Conservation (phyloP, 306 rosid species). For the Cajanus cajan region DNA sequence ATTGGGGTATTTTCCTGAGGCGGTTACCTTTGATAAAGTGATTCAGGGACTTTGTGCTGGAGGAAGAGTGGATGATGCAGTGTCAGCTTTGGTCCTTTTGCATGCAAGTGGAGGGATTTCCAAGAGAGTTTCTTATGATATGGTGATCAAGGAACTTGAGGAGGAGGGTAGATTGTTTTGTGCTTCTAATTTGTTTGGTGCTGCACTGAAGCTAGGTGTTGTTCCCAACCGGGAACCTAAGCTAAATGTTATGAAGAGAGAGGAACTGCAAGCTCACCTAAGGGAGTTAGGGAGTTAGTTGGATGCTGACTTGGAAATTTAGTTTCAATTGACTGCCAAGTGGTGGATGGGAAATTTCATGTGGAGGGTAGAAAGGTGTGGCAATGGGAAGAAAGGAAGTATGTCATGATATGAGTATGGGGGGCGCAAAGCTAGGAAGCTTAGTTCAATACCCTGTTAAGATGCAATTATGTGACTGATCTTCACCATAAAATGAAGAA, state of each 20-base stretch:
- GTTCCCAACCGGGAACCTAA: constrained; percentile 34
- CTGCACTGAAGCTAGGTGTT: constrained; percentile 65
- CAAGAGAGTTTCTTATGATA: constrained; percentile 31
- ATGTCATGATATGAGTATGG: neutral
- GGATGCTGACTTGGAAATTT: neutral
- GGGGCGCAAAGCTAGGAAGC: neutral
- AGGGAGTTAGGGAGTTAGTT: neutral
- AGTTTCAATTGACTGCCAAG: neutral
- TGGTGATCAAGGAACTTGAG: constrained; percentile 50
- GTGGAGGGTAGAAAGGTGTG: neutral
- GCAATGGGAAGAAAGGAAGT: neutral
- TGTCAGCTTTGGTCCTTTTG: constrained; percentile 41
- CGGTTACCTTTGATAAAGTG: constrained; percentile 34
- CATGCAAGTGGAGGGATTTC: constrained; percentile 41
- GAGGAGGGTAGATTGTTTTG: constrained; percentile 35
- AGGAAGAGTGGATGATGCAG: constrained; percentile 50
- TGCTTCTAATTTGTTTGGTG: constrained; percentile 48
- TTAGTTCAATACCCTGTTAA: neutral
- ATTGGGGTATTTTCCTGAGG: constrained; percentile 43
- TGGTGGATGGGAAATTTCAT: neutral
- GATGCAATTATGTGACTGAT: neutral
- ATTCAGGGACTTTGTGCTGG: constrained; percentile 54
- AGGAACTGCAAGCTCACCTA: neutral
- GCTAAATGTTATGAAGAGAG: neutral
- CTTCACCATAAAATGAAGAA: neutral